Conservation (phyloP, 306 rosid genomes). For the Parietaria judaica region DNA sequence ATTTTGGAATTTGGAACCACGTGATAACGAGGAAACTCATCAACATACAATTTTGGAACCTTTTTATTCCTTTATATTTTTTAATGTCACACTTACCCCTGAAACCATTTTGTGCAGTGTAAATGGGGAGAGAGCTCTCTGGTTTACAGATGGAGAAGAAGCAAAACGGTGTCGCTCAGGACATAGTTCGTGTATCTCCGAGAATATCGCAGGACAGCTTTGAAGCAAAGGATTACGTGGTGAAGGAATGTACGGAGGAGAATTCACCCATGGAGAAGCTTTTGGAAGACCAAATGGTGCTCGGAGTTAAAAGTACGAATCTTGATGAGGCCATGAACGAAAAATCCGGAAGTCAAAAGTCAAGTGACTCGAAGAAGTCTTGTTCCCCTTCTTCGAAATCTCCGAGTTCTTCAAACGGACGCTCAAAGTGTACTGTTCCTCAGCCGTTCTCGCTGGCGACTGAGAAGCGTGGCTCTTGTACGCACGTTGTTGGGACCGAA, state of each 20-base stretch:
- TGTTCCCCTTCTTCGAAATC: conserved; percentile 41
- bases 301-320: conserved; percentile 40
- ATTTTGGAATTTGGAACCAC: background rate
- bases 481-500: conserved; percentile 35
- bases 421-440: conserved; percentile 37
- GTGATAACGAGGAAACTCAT: no score
- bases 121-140: conserved; percentile 83
- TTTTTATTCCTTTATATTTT: background rate
- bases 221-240: conserved; percentile 53
- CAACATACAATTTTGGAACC: no score
- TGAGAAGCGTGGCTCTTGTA: conserved; percentile 35
- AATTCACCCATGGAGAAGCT: conserved; percentile 29
- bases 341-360: conserved; percentile 38
- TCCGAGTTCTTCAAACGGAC: conserved; percentile 29
- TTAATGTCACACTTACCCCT: conserved; percentile 10
- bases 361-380: conserved; percentile 28
- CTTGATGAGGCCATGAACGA: conserved; percentile 33
- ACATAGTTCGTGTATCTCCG: conserved; percentile 51
- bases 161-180: conserved; percentile 47
- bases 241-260: conserved; percentile 46
- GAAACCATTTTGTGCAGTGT: conserved; percentile 41
- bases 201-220: conserved; percentile 43
- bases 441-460: conserved; percentile 42
- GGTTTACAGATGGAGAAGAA: conserved; percentile 48
- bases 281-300: conserved; percentile 38